Conservation (phyloP, 805 yeast species). For the Yamadazyma paraphyllophila region DNA sequence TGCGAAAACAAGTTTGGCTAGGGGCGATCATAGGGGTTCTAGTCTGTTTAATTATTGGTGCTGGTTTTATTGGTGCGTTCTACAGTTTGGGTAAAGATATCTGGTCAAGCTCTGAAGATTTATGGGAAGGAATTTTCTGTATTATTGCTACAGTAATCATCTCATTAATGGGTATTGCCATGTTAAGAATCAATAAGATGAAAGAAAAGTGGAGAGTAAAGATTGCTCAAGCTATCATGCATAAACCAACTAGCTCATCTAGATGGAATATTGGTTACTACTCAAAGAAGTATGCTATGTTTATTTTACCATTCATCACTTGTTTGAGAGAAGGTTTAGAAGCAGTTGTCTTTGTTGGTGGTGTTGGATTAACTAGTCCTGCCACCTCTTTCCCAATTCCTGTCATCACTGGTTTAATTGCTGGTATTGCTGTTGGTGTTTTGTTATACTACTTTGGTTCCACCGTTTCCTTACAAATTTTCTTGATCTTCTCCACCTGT, state of each 20-base stretch:
- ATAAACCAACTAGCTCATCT: constrained; percentile 51
- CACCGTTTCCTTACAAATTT: constrained; percentile 76
- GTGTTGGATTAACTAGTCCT: constrained; percentile 37
- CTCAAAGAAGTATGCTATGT: constrained; percentile 76
- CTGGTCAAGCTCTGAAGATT: constrained; percentile 83
- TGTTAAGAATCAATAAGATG: constrained; percentile 95
- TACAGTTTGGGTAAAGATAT: constrained; percentile 78
- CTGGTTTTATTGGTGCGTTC: constrained; percentile 92
- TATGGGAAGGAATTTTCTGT: constrained; percentile 97
- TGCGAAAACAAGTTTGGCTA: constrained; percentile 81
- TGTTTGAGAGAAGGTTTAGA: constrained; percentile 90
- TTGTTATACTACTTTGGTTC: constrained; percentile 81
- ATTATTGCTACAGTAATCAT: constrained; percentile 87
- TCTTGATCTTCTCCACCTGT: constrained; percentile 83
- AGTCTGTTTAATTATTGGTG: constrained; percentile 81
- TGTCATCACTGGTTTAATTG: constrained; percentile 80
- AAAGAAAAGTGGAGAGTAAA: constrained; percentile 96
- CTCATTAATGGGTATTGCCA: constrained; percentile 92
- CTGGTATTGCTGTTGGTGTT: constrained; percentile 72
- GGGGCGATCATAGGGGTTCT: constrained; percentile 75
- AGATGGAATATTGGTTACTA: constrained; percentile 39
- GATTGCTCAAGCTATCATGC: constrained; percentile 80
- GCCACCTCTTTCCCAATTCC: constrained; percentile 83
- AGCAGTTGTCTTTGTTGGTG: constrained; percentile 46
- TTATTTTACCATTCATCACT: constrained; percentile 85